These are phyloP conservation scores for Paramyrothecium sp. DNA, from an alignment of 2,329 filamentous ascomycete species.

Conservation along the genomic window DNA sequence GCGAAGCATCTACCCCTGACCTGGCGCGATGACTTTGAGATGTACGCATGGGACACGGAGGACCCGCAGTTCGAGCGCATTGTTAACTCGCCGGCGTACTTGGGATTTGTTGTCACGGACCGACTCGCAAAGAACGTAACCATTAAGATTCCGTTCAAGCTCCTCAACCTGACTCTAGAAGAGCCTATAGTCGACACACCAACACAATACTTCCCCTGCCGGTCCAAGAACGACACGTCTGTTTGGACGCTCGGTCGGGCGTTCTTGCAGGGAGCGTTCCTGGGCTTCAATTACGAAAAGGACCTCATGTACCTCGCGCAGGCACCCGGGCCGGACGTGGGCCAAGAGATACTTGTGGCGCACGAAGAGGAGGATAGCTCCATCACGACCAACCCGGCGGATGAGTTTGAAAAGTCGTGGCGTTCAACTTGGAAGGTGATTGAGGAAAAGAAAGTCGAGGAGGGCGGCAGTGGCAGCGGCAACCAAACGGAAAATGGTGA, in stretches of 20 bases:
- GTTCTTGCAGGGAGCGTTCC: neutral
- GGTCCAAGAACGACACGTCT: neutral
- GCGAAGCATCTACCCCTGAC: neutral
- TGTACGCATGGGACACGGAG: neutral
- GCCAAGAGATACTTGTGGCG: neutral
- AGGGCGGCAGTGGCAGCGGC: no score
- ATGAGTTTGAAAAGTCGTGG: neutral
- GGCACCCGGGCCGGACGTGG: conserved; percentile 31
- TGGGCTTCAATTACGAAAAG: conserved; percentile 5
- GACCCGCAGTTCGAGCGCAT: neutral
- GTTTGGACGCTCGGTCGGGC: neutral
- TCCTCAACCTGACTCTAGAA: conserved; percentile 36
- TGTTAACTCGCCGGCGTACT: neutral
- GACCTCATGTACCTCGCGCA: conserved; percentile 35
- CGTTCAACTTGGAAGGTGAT: neutral
- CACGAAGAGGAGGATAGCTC: neutral
- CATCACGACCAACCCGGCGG: neutral
- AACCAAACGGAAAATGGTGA: no score
- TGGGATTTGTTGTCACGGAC: conserved; percentile 24
- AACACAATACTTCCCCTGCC: conserved; percentile 39
- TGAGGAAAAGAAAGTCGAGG: neutral
- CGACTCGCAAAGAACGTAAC: conserved; percentile 25
- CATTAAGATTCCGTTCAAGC: conserved; percentile 21
- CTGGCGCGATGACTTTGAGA: neutral
- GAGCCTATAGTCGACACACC: conserved; percentile 28